Evolutionary conservation across 1,284 basidiomycete genomes (phyloP), one percentile per base, ranked within the genome.

Genomic region (Irpex sp.): DNA sequence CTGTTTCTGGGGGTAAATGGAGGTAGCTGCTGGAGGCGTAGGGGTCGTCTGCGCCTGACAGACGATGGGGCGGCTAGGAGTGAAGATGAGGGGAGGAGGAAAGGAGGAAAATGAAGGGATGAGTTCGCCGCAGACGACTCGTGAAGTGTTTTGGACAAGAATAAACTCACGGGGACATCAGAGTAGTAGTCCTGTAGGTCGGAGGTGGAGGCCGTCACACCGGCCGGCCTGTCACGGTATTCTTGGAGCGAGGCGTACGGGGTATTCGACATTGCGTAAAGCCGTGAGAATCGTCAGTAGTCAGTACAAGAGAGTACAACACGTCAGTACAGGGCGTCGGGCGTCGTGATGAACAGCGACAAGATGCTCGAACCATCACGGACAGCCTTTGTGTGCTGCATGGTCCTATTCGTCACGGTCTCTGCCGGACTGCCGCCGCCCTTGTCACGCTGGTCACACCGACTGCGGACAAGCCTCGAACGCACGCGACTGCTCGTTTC

Each of bases 11-110:
- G 19, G 68, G 61, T 26, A 15, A 59, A 62, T 57, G 60, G n/a
- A 69, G 61, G 58, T 65, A 60, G 57, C 67, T 64, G 58, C 66
- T 66, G 58, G 69, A 66, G 43, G 68, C 66, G 70, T 72, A 72
- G 58, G 71, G 69, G 67, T 75, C 70, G 71, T 74, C 71, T 62
- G 66, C 49, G 68, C 68, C 69, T 36, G 75, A 76, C 39, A 75
- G 69, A 63, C 72, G 69, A 66, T 76, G 72, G 13, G 76, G 75
- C 5, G 74, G 72, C 77, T 78, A 72, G 57, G 43, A 46, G 33
- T 56, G 17, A 36, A 31, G 21, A 51, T 13, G 36, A 51, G 53
- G 50, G 46, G 33, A 55, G 53, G 57, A 64, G 60, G 60, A 39
- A 31, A 36, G 19, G 21, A 51, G 33, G 50, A 36, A 49, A 53